phyloP scores from a whole-genome alignment of 768 basidiomycete species.

The Austroboletus eburneus region DNA sequence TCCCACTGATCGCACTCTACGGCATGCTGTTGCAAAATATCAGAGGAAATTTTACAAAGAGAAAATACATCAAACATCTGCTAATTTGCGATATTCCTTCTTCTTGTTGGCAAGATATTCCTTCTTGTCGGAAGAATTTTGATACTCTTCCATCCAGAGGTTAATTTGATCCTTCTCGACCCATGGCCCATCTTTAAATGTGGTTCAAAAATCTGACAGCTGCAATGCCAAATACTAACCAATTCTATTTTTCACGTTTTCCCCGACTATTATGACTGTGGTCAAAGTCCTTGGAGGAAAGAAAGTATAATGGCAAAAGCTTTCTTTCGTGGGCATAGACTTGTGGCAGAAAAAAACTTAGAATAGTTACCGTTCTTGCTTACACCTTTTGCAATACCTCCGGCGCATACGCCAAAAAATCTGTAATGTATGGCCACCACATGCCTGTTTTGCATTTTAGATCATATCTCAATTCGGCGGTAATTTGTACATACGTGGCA shows the following conservation, averaged over 20 bases:
- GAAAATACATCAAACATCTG: neutral
- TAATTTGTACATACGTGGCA: conserved; percentile 14
- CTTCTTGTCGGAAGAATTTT: neutral
- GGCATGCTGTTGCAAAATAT: neutral
- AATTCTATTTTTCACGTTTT: neutral
- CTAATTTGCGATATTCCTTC: neutral
- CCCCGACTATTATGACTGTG: too few species aligned
- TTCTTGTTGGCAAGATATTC: neutral
- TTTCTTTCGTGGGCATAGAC: too few species aligned
- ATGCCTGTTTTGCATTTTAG: neutral
- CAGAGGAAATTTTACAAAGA: neutral
- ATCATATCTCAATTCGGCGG: neutral
- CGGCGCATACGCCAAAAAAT: neutral
- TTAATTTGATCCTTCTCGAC: neutral
- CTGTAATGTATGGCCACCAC: neutral
- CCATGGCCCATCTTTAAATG: neutral
- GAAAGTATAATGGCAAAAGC: too few species aligned
- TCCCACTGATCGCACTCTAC: neutral
- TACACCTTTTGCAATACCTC: too few species aligned
- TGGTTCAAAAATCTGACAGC: neutral
- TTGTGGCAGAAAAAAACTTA: too few species aligned
- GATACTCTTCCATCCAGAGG: neutral
- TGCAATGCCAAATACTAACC: neutral
- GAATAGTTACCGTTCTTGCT: too few species aligned
- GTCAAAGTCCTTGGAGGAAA: too few species aligned